Evolutionary conservation across 306 rosid species (phyloP).

Genomic region (Dicorynia guianensis): DNA sequence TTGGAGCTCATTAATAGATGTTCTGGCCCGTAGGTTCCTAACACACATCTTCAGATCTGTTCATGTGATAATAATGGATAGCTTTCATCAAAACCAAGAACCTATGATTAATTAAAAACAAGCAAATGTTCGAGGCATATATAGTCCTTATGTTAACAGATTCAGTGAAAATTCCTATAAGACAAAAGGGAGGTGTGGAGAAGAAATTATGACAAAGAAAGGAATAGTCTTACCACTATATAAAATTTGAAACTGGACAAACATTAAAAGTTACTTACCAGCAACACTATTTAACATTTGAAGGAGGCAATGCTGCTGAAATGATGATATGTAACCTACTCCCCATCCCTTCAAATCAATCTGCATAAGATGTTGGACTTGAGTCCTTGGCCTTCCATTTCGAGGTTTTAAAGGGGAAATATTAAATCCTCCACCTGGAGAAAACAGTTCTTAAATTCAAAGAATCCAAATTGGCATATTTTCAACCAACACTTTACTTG

Average conservation of each 20-base stretch:
- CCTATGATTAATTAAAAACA: not conserved
- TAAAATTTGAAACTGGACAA: slow-evolving; percentile 23
- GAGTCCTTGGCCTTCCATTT: slow-evolving; percentile 95
- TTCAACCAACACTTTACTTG: slow-evolving; percentile 21
- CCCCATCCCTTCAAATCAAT: slow-evolving; percentile 99
- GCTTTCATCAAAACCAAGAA: slow-evolving; percentile 4
- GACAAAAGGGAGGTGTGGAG: not conserved
- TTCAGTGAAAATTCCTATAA: not conserved
- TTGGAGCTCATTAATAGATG: too few relatives aligned
- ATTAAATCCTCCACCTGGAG: slow-evolving; percentile 93
- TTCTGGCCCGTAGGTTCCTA: too few relatives aligned
- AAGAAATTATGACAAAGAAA: slow-evolving; percentile 27
- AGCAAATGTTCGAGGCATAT: not conserved
- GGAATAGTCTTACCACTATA: slow-evolving; percentile 16
- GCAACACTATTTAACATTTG: slow-evolving; percentile 97
- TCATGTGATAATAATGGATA: not conserved
- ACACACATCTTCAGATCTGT: slow-evolving; percentile 1
- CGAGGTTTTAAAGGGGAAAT: slow-evolving; percentile 91
- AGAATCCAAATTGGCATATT: slow-evolving; percentile 28
- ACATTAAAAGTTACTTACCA: slow-evolving; percentile 61
- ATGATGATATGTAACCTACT: slow-evolving; percentile 84
- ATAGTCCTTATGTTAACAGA: not conserved
- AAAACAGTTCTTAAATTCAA: slow-evolving; percentile 34
- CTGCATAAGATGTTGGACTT: slow-evolving; percentile 99
- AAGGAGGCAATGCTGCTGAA: slow-evolving; percentile 98